Evolutionary conservation across 768 basidiomycete genomes (phyloP), one percentile per base, ranked within the genome.

Genomic region (Boletus eberwhitei): DNA sequence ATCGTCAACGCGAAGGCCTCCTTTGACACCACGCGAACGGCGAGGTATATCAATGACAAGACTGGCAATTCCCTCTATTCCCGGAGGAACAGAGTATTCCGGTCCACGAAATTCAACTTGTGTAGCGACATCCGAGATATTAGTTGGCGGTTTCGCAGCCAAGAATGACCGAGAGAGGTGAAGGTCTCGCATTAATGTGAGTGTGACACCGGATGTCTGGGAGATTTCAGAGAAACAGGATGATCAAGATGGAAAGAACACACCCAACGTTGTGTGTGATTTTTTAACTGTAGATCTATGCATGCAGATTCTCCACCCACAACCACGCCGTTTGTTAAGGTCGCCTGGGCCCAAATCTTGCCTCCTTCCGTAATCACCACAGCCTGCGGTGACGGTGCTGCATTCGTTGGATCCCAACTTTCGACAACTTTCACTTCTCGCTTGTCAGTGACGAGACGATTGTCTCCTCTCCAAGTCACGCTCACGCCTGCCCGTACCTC

Each of bases 241-340:
- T 41, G 46, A 39, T 42, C 1, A 44, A 8, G 35, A 31, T 35
- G 51, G 26, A 50, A 40, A 36, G 32, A 22, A 62, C 69, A 54
- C 44, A 88, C 90, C 85, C 87, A 91, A 73, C 87, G 89, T 48
- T 74, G 72, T 2, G 90, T 88, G 65, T 90, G 86, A 62, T 93
- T 93, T 76, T 85, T 90, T 45, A 93, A 85, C 58, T 86, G 83
- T 50, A 93, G 70, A 62, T 90, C 86, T 40, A 93, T 75, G 64
- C 85, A 87, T 17, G 80, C 85, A 55, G 80, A 81, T 63, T 84
- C 81, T 9, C 90, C 90, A 31, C 86, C 81, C 8, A 90, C 76
- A 17, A 86, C 63, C 14, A 86, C 70, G 8, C 79, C 83, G 34
- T 83, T 86, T 22, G 88, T 71, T 17, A 93, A 65, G 50, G 73